A percentile compares a stretch with the other conserved stretches of the same genome.
phyloP scores from a whole-genome alignment of 257 asterid genomes.

The Echites panduratus region DNA sequence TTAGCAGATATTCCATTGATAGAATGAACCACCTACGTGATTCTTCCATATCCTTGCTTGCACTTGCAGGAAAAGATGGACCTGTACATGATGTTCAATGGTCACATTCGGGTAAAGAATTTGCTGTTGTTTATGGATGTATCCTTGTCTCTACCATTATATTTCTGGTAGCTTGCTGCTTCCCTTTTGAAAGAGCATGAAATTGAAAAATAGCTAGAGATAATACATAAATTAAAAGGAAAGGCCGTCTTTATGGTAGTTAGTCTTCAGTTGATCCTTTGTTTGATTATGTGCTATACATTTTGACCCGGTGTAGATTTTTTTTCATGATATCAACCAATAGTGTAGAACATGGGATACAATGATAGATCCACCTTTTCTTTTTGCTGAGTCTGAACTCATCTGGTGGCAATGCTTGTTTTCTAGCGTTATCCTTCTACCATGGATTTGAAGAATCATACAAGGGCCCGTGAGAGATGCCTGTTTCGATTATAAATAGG shows the following conservation, averaged over 20 bases:
- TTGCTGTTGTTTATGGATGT: slow-evolving; percentile 99
- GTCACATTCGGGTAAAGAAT: slow-evolving; percentile 86
- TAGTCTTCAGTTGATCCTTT: neutral
- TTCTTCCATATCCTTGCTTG: slow-evolving; percentile 22
- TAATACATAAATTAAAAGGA: neutral
- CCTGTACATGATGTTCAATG: slow-evolving; percentile 98
- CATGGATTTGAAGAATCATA: neutral
- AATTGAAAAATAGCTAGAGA: neutral
- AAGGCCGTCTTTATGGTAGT: neutral
- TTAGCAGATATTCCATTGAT: slow-evolving; percentile 8
- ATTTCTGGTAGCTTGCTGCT: neutral
- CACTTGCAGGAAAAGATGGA: slow-evolving; percentile 81
- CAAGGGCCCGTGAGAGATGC: neutral
- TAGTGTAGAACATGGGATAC: neutral
- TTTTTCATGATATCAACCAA: neutral
- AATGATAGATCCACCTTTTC: neutral
- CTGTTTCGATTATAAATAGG: neutral
- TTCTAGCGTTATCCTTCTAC: neutral
- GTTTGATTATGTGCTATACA: neutral
- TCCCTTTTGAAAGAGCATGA: neutral
- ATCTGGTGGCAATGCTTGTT: neutral
- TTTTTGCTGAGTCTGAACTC: neutral
- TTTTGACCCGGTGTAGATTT: no score
- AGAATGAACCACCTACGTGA: slow-evolving; percentile 9
- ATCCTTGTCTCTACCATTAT: slow-evolving; percentile 42